These are phyloP conservation scores for Hyphopichia burtonii DNA, from an alignment of 1,139 yeast genomes.

Conservation along the genomic window DNA sequence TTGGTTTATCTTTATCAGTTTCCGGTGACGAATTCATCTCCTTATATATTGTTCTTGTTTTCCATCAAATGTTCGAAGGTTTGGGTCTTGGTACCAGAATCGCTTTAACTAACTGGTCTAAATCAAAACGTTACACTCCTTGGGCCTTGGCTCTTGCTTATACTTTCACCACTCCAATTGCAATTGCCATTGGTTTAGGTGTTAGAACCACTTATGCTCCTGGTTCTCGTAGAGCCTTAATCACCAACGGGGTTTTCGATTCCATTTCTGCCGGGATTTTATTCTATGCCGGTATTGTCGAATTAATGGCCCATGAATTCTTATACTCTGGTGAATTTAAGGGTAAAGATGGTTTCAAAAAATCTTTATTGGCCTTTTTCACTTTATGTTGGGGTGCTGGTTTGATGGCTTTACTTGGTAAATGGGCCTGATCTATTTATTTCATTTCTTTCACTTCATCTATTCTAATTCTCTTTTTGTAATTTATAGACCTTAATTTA, in stretches of 20 bases:
- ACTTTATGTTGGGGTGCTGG: conserved; percentile 71
- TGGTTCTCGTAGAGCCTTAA: conserved; percentile 61
- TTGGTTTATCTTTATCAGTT: conserved; percentile 73
- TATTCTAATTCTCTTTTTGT: neutral
- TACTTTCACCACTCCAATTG: conserved; percentile 77
- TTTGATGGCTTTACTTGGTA: conserved; percentile 81
- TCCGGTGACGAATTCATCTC: conserved; percentile 72
- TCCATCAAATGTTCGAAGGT: conserved; percentile 94
- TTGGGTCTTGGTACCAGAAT: conserved; percentile 87
- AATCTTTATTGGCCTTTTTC: conserved; percentile 37
- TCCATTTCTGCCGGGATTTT: conserved; percentile 83
- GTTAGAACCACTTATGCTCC: conserved; percentile 65
- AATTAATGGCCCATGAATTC: conserved; percentile 87
- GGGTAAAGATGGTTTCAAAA: conserved; percentile 45
- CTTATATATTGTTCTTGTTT: conserved; percentile 74
- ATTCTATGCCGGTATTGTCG: conserved; percentile 82
- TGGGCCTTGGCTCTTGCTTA: conserved; percentile 60
- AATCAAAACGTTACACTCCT: conserved; percentile 46
- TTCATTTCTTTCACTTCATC: neutral
- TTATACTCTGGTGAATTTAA: conserved; percentile 64
- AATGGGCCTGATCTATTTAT: conserved; percentile 63
- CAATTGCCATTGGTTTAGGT: conserved; percentile 85
- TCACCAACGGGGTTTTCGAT: conserved; percentile 79
- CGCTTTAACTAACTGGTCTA: conserved; percentile 71
- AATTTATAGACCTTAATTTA: no score